Evolutionary conservation across 176 grass and related monocot species (phyloP), one percentile per base, ranked within the genome.

Genomic region (Aegilops umbellulata): DNA sequence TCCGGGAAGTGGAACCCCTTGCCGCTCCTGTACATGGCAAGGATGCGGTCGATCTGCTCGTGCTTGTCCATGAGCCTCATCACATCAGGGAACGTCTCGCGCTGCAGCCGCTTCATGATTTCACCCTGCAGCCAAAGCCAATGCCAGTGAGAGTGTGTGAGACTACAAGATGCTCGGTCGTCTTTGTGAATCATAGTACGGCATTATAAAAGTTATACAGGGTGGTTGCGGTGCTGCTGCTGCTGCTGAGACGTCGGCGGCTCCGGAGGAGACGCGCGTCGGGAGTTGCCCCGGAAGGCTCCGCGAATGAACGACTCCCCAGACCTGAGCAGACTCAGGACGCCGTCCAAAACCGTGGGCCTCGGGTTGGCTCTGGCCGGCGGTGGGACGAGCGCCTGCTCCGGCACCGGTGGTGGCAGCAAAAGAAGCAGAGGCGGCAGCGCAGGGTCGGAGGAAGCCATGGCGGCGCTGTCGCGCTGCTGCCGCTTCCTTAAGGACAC

Each of bases 21-120:
- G 46, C 81, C 76, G 27, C 3, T 75, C 60, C 24, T 90, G 61
- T 89, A 92, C 25, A 85, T 31, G n/a, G 92, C 69, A 19, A 96
- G 20, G 27, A 96, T 49, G 49, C 76, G 83, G 4, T 96, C 91
- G 36, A 96, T 86, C 30, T 94, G 90, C 19, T 96, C 94, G 17
- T 94, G 91, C 25, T 61, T 89, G 6, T 96, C 94, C 83, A 84
- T 67, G 31, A 92, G 61, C 74, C 89, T 91, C 82, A 90, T 84
- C 9, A 96, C 84, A 25, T 96, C 94, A 3, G 84, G 80, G 29
- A 96, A 82, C 8, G 87, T 90, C 46, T 96, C 91, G 13, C 82
- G 83, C 65, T 96, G 91, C 79, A 96, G 4, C 14, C 89, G 89
- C 87, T 96, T 92, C 91, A 96, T 87, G 60, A 96, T 92, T 4